A percentile compares a stretch with the other conserved stretches of the same genome.
phyloP scores from a whole-genome alignment of 2,329 filamentous ascomycete species.

The Xylaria sp. region DNA sequence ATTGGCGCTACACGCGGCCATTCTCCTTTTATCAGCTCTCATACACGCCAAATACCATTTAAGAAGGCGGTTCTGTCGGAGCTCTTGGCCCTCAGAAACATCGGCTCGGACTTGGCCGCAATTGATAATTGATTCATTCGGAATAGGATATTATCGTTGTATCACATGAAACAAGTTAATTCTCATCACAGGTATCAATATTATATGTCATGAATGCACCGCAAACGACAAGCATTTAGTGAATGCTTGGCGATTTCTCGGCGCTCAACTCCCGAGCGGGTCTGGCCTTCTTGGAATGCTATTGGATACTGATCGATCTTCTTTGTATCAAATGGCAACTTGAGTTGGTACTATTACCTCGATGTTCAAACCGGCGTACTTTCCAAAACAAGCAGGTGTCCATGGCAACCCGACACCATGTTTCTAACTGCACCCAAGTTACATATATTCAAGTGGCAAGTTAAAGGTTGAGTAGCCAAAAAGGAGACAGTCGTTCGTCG shows the following conservation, averaged over 20 bases:
- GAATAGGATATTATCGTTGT: not conserved
- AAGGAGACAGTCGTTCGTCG: too few species aligned
- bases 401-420: not conserved
- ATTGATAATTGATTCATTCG: not conserved
- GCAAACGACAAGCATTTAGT: not conserved
- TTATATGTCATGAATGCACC: not conserved
- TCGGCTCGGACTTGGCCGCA: not conserved
- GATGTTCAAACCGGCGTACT: not conserved
- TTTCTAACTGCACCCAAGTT: too few species aligned
- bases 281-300: not conserved
- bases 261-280: conserved; percentile 12
- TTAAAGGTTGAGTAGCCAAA: too few species aligned
- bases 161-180: not conserved
- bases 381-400: conserved; percentile 14
- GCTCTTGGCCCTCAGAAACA: conserved; percentile 15
- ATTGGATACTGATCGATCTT: not conserved
- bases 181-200: not conserved
- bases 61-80: conserved; percentile 11
- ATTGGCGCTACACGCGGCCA: conserved; percentile 3
- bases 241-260: conserved; percentile 10
- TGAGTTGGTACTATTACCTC: too few species aligned
- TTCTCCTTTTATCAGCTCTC: not conserved
- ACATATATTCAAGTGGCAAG: too few species aligned
- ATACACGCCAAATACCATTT: conserved; percentile 17
- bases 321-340: not conserved